A percentile compares a stretch with the other conserved stretches of the same genome.
These are phyloP conservation scores for Lipomyces mesembrius DNA, from an alignment of 805 yeast species.

Conservation along the genomic window DNA sequence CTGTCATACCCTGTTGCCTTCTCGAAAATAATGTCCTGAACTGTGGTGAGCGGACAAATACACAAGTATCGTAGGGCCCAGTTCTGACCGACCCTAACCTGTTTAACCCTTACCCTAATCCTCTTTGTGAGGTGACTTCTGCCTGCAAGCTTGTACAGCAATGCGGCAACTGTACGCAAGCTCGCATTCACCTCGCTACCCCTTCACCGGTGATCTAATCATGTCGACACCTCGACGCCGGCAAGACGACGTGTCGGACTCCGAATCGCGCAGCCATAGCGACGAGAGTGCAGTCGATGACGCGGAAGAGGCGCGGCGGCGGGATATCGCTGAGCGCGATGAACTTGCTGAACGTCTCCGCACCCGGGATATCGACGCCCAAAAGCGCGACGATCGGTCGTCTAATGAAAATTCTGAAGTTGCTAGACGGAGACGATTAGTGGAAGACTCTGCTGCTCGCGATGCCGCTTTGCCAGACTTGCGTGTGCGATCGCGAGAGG, in stretches of 20 bases:
- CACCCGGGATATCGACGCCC: slow-evolving; percentile 29
- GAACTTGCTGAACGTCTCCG: slow-evolving; percentile 43
- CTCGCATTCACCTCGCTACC: not conserved
- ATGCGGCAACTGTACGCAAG: not conserved
- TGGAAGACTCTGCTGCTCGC: slow-evolving; percentile 26
- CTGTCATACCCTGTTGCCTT: no score
- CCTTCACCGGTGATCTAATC: not conserved
- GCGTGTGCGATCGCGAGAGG: slow-evolving; percentile 55
- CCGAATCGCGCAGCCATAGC: not conserved
- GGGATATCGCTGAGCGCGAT: slow-evolving; percentile 44
- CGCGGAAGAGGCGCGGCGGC: slow-evolving; percentile 27
- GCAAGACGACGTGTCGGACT: not conserved
- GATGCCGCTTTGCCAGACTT: slow-evolving; percentile 46
- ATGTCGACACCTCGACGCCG: not conserved
- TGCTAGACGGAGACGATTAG: not conserved
- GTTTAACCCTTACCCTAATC: not conserved
- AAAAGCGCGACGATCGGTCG: slow-evolving; percentile 22
- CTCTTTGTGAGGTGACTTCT: no score
- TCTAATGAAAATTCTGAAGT: slow-evolving; percentile 15
- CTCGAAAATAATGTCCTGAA: no score
- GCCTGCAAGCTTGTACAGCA: no score
- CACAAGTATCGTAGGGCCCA: no score
- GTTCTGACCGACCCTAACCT: not conserved
- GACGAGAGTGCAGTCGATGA: slow-evolving; percentile 11
- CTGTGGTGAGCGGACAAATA: no score